Percentiles rank a stretch among this genome's conserved stretches.
Evolutionary conservation across 371 early-diverging fungal genomes (phyloP).

Genomic region (Rhizomucor miehei): DNA sequence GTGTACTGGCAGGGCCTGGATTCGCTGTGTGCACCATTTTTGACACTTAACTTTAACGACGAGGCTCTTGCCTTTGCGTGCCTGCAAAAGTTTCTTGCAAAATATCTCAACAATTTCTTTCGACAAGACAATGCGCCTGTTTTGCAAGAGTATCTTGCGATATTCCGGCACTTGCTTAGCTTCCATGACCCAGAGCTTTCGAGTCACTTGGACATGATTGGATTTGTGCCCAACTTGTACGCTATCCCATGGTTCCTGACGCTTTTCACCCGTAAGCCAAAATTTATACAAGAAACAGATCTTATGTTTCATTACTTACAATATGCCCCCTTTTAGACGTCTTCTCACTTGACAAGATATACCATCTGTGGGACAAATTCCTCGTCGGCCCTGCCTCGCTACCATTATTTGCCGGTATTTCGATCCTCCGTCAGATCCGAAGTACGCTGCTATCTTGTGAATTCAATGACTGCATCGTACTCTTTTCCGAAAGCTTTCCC

Average conservation of each 20-base stretch:
- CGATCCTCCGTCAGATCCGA: constrained; percentile 68
- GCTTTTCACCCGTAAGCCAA: constrained; percentile 70
- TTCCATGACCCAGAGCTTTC: constrained; percentile 78
- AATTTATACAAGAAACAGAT: not conserved
- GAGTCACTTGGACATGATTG: constrained; percentile 60
- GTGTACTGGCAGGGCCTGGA: constrained; percentile 92
- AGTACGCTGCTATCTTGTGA: constrained; percentile 54
- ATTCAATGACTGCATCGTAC: constrained; percentile 62
- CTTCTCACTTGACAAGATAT: constrained; percentile 75
- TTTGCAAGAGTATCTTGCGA: constrained; percentile 63
- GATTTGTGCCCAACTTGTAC: constrained; percentile 71
- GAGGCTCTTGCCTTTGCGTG: constrained; percentile 72
- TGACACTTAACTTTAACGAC: constrained; percentile 71
- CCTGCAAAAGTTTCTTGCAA: constrained; percentile 62
- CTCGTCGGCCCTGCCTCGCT: constrained; percentile 64
- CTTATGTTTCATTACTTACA: not conserved
- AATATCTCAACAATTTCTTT: constrained; percentile 68
- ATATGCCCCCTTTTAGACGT: constrained; percentile 60
- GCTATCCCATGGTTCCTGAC: constrained; percentile 87
- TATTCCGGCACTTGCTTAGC: constrained; percentile 63
- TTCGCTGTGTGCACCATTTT: constrained; percentile 76
- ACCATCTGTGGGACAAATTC: constrained; percentile 78
- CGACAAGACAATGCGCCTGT: constrained; percentile 67
- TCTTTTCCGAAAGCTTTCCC: constrained; percentile 67
- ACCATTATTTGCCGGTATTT: constrained; percentile 67